Evolutionary conservation across 805 yeast genomes (phyloP).

Genomic region (Candida xyloterini): DNA sequence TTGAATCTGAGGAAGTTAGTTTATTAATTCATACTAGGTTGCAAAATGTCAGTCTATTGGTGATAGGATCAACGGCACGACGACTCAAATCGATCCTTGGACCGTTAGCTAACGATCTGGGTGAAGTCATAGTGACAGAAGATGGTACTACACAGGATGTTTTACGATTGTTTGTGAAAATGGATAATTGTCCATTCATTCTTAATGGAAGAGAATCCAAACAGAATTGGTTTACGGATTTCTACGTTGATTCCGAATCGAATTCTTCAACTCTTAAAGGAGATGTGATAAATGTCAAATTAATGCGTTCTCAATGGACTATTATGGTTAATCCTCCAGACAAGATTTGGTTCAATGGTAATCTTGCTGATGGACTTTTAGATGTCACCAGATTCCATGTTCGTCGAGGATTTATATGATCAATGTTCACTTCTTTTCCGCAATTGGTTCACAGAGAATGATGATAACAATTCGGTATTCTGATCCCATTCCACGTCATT

Average conservation of each 20-base stretch:
- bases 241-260: neutral
- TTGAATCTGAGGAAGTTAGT: conserved; percentile 32
- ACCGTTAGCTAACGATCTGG: conserved; percentile 25
- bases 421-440: conserved; percentile 67
- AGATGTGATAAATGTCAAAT: conserved; percentile 40
- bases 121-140: conserved; percentile 17
- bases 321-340: conserved; percentile 18
- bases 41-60: conserved; percentile 24
- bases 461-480: conserved; percentile 44
- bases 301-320: conserved; percentile 45
- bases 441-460: conserved; percentile 49
- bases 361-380: conserved; percentile 27
- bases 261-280: neutral
- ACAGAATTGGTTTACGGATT: conserved; percentile 25
- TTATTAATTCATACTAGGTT: conserved; percentile 34
- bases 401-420: conserved; percentile 23
- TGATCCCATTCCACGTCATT: conserved; percentile 36
- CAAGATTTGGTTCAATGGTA: conserved; percentile 28
- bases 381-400: conserved; percentile 25
- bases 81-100: conserved; percentile 22
- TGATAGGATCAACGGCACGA: conserved; percentile 27
- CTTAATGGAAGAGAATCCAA: conserved; percentile 31
- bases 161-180: conserved; percentile 22
- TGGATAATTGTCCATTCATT: conserved; percentile 19
- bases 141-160: conserved; percentile 11